A percentile compares a stretch with the other conserved stretches of the same genome.
These are phyloP conservation scores for Lactifluus echinatus DNA, from an alignment of 768 basidiomycete species.

Conservation along the genomic window DNA sequence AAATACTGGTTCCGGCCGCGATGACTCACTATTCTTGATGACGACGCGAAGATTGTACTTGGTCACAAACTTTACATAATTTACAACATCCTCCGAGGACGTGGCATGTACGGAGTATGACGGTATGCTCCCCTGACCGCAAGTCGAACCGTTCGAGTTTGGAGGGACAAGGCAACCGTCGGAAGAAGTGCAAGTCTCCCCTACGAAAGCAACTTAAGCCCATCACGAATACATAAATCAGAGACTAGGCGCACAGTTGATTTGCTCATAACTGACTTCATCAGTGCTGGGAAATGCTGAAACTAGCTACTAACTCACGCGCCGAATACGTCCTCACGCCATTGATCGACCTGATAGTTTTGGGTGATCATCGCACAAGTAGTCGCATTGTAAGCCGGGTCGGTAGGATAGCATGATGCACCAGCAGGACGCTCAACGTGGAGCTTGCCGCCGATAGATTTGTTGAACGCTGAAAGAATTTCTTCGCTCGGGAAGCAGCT, in stretches of 20 bases:
- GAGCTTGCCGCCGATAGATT: neutral
- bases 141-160: slow-evolving; percentile 19
- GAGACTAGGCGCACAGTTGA: neutral
- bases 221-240: neutral
- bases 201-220: neutral
- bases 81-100: slow-evolving; percentile 27
- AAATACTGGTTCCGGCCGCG: no score
- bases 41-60: neutral
- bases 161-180: neutral
- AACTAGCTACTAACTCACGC: neutral
- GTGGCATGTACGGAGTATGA: slow-evolving; percentile 27
- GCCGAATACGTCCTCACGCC: neutral
- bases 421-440: neutral
- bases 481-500: neutral
- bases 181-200: slow-evolving; percentile 1
- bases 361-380: neutral
- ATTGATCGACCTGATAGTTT: neutral
- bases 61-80: neutral
- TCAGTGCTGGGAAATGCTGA: neutral
- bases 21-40: neutral
- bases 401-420: neutral
- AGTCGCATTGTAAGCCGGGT: neutral
- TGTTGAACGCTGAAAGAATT: neutral
- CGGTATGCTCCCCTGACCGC: slow-evolving; percentile 29
- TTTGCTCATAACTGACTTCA: neutral